phyloP scores from a whole-genome alignment of 352 stramenopile genomes.

The Phytophthora macrochlamydospora region DNA sequence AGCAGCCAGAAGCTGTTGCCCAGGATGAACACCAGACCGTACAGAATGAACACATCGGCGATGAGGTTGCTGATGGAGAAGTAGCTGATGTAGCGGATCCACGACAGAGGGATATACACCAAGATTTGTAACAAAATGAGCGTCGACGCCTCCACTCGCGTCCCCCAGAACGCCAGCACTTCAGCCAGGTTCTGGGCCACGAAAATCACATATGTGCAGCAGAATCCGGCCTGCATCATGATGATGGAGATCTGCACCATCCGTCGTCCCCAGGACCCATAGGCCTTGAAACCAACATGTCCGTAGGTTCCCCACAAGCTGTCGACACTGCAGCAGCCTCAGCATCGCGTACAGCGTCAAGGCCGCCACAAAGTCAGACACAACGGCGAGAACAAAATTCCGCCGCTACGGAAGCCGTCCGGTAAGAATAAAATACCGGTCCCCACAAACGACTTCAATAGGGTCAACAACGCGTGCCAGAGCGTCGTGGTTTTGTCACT shows the following conservation, averaged over 20 bases:
- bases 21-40: slow-evolving; percentile 75
- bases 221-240: slow-evolving; percentile 85
- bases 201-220: slow-evolving; percentile 87
- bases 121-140: slow-evolving; percentile 78
- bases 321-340: slow-evolving; percentile 70
- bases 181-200: slow-evolving; percentile 79
- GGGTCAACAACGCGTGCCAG: slow-evolving; percentile 76
- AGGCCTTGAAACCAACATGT: slow-evolving; percentile 73
- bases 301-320: slow-evolving; percentile 79
- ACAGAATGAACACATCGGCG: slow-evolving; percentile 85
- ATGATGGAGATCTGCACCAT: slow-evolving; percentile 87
- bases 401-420: slow-evolving; percentile 74
- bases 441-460: slow-evolving; percentile 85
- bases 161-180: slow-evolving; percentile 66
- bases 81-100: slow-evolving; percentile 89
- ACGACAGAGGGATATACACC: slow-evolving; percentile 80
- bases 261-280: slow-evolving; percentile 63
- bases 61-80: slow-evolving; percentile 88
- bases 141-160: slow-evolving; percentile 44
- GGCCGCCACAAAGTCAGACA: slow-evolving; percentile 66
- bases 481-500: slow-evolving; percentile 78
- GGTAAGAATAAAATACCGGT: slow-evolving; percentile 83
- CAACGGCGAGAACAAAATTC: slow-evolving; percentile 75
- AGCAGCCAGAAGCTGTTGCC: slow-evolving; percentile 77
- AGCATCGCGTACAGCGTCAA: slow-evolving; percentile 82